Evolutionary conservation across 768 basidiomycete genomes (phyloP).

Genomic region (Pisolithus microcarpus): DNA sequence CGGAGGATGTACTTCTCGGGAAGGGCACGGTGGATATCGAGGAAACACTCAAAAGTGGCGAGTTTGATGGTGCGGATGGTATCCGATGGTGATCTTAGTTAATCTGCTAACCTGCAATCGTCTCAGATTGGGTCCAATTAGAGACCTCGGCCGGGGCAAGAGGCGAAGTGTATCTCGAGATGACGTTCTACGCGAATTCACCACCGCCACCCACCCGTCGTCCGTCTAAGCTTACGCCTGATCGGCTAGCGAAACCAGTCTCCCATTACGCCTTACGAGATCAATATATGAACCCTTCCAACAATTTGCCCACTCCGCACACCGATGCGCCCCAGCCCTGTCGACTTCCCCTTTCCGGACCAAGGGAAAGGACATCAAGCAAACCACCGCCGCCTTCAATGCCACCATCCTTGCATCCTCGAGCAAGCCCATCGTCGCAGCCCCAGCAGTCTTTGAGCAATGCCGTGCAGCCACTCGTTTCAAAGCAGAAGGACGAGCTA

Average conservation of each 20-base stretch:
- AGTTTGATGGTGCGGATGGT: conserved; percentile 74
- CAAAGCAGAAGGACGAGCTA: conserved; percentile 24
- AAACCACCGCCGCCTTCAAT: conserved; percentile 8
- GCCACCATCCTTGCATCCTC: conserved; percentile 20
- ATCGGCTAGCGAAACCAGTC: conserved; percentile 43
- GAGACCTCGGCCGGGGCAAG: conserved; percentile 54
- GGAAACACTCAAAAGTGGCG: conserved; percentile 75
- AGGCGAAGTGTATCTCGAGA: conserved; percentile 86
- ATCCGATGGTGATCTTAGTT: neutral
- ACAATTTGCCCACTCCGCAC: conserved; percentile 6
- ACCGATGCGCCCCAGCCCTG: conserved; percentile 10
- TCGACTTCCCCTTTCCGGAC: conserved; percentile 3
- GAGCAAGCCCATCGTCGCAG: conserved; percentile 1
- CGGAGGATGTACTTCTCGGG: conserved; percentile 69
- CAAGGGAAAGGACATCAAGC: conserved; percentile 8
- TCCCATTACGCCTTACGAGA: conserved; percentile 14
- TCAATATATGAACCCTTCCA: conserved; percentile 13
- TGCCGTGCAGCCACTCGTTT: conserved; percentile 2
- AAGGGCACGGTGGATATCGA: conserved; percentile 68
- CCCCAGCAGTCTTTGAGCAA: conserved; percentile 8
- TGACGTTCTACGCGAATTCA: conserved; percentile 82
- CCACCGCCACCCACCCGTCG: conserved; percentile 47
- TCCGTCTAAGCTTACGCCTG: conserved; percentile 48
- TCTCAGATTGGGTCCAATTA: conserved; percentile 62
- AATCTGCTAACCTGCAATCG: conserved; percentile 6